Conservation (phyloP, 257 asterid genomes). For the Solanum tarijense region DNA sequence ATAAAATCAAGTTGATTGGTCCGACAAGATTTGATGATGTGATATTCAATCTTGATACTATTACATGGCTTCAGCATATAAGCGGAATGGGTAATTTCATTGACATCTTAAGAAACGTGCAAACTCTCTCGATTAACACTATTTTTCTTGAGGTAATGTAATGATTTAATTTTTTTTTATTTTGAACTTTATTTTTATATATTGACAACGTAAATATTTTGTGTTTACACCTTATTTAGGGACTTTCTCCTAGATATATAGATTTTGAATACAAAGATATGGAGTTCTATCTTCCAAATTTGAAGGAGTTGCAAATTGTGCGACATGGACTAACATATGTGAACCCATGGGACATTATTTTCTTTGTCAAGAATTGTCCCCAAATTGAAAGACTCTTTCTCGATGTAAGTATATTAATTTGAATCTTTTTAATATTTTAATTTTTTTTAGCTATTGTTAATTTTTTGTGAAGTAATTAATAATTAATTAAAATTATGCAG, state of each 20-base stretch:
- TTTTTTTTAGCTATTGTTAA: neutral
- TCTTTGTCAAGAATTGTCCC: neutral
- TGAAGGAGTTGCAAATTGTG: neutral
- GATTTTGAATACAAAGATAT: neutral
- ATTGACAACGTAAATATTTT: neutral
- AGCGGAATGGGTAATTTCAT: neutral
- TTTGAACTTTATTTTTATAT: neutral
- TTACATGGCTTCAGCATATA: neutral
- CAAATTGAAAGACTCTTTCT: neutral
- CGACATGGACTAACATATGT: neutral
- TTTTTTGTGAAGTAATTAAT: neutral
- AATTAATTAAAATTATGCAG: neutral
- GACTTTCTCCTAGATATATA: neutral
- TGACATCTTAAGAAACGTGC: neutral
- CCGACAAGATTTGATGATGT: neutral
- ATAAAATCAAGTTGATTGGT: neutral
- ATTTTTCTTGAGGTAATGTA: neutral
- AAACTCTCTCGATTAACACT: neutral
- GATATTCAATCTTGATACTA: neutral
- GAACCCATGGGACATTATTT: neutral
- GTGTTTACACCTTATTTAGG: neutral
- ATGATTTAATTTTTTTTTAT: neutral
- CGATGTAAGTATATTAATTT: neutral
- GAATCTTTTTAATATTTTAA: neutral
- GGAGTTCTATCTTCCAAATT: neutral